phyloP scores from a whole-genome alignment of 768 basidiomycete species.

The Psilocybe sp. region DNA sequence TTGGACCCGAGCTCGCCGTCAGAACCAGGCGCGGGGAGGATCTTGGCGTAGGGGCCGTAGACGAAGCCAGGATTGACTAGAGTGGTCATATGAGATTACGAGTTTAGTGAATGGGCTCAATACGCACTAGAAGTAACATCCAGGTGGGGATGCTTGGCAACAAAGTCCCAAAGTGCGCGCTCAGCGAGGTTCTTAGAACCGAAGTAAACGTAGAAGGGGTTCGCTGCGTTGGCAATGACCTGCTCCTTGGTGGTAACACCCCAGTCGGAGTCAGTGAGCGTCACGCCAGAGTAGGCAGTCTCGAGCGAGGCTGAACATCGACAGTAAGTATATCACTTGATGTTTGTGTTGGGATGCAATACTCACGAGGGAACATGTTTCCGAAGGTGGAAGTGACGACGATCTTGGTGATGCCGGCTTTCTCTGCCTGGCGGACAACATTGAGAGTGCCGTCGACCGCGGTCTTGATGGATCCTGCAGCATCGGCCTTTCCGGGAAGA shows the following conservation, averaged over 20 bases:
- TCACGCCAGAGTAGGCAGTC: constrained; percentile 20
- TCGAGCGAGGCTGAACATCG: constrained; percentile 16
- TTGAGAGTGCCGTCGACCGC: constrained; percentile 36
- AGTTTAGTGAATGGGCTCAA: neutral
- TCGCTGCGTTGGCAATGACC: constrained; percentile 13
- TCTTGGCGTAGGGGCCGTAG: constrained; percentile 30
- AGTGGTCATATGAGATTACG: neutral
- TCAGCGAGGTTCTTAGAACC: constrained; percentile 39
- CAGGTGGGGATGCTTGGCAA: constrained; percentile 29
- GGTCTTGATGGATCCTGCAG: constrained; percentile 16
- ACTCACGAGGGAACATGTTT: constrained; percentile 21
- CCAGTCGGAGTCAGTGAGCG: constrained; percentile 29
- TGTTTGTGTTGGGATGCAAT: neutral
- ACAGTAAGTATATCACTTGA: neutral
- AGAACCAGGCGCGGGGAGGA: constrained; percentile 24
- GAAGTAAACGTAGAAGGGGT: constrained; percentile 30
- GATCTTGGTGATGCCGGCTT: constrained; percentile 28
- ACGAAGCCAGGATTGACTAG: constrained; percentile 33
- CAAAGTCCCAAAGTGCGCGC: constrained; percentile 37
- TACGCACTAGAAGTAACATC: constrained; percentile 34
- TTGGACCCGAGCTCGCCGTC: constrained; percentile 22
- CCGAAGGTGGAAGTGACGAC: constrained; percentile 30
- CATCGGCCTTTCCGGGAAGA: constrained; percentile 17
- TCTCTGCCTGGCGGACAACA: constrained; percentile 31
- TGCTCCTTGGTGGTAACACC: constrained; percentile 27